These are phyloP conservation scores for Brassica carinata DNA, from an alignment of 345 rosid species.

Conservation along the genomic window DNA sequence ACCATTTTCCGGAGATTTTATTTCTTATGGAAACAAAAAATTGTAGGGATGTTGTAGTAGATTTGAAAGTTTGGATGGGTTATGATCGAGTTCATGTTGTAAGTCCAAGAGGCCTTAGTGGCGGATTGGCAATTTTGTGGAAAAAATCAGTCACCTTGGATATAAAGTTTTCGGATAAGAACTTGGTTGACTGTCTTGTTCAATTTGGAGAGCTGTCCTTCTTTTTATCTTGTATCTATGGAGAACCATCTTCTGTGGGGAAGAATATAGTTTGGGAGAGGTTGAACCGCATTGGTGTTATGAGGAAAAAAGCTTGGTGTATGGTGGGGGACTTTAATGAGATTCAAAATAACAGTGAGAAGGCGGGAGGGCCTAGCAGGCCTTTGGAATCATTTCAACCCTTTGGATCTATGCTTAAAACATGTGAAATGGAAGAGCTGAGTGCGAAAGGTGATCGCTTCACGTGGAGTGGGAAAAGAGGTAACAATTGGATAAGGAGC, in stretches of 20 bases:
- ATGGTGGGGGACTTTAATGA: not conserved
- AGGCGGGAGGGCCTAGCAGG: not conserved
- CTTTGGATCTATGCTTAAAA: not conserved
- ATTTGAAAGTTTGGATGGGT: no score
- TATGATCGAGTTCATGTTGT: no score
- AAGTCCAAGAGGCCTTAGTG: no score
- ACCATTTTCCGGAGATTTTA: no score
- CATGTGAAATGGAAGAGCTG: not conserved
- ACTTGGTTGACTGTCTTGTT: no score
- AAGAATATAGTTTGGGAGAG: not conserved
- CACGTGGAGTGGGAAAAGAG: not conserved
- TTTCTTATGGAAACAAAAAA: no score
- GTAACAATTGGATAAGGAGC: not conserved
- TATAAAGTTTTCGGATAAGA: no score
- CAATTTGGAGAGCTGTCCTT: no score
- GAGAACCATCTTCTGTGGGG: not conserved
- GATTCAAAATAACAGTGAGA: not conserved
- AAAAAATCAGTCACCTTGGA: no score
- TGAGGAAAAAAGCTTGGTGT: not conserved
- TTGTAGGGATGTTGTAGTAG: no score
- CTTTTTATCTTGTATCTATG: not conserved
- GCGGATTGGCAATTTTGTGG: no score
- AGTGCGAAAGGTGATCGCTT: not conserved
- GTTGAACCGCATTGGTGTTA: not conserved
- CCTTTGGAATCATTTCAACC: not conserved